phyloP scores from a whole-genome alignment of 352 stramenopile genomes.

The Blastocystis sp. region DNA sequence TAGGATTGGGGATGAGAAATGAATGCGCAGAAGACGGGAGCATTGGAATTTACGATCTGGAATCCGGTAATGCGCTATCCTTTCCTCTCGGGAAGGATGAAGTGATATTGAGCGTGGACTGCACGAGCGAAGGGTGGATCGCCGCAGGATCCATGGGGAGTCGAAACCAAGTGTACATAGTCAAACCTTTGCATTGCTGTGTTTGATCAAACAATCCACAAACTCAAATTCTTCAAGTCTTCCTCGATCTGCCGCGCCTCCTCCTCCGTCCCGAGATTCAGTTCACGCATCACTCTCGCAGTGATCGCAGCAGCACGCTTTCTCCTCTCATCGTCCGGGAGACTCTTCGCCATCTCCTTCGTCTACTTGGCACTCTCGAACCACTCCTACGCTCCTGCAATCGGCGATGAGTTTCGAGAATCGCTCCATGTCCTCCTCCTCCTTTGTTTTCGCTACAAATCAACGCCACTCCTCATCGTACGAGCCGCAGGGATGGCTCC shows the following conservation, averaged over 20 bases:
- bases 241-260: slow-evolving; percentile 21
- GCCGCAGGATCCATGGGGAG: slow-evolving; percentile 18
- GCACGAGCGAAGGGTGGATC: not conserved
- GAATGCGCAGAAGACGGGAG: not conserved
- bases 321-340: slow-evolving; percentile 25
- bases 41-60: not conserved
- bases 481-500: not conserved
- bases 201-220: slow-evolving; percentile 27
- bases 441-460: slow-evolving; percentile 41
- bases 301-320: slow-evolving; percentile 23
- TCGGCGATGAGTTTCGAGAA: slow-evolving; percentile 14
- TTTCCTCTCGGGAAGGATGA: not conserved
- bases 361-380: not conserved
- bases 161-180: not conserved
- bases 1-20: not conserved
- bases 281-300: slow-evolving; percentile 22
- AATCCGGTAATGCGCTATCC: not conserved
- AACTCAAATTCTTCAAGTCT: slow-evolving; percentile 2
- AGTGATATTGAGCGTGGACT: not conserved
- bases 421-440: slow-evolving; percentile 39
- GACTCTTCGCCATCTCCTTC: not conserved
- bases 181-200: not conserved
- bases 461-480: not conserved
- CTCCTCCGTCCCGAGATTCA: not conserved
- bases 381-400: not conserved